Conservation (phyloP, 306 rosid species). For the Cajanus cajan region DNA sequence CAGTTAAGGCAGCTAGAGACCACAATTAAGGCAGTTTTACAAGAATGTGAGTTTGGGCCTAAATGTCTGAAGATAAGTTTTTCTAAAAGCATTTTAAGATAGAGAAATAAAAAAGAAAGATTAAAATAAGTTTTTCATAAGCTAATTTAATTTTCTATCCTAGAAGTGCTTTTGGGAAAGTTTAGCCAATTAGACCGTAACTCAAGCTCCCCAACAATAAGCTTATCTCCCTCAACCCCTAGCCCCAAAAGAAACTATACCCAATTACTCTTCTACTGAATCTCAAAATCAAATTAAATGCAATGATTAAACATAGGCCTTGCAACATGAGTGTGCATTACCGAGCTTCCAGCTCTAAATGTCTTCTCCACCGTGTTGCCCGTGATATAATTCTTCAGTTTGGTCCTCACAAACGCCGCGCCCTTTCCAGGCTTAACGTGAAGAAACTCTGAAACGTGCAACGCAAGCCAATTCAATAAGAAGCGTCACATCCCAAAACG, state of each 20-base stretch:
- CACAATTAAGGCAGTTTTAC: no score
- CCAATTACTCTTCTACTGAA: not conserved
- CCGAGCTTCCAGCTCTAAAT: slow-evolving; percentile 91
- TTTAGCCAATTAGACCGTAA: no score
- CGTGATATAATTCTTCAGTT: slow-evolving; percentile 71
- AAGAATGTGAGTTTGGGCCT: no score
- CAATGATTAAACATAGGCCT: not conserved
- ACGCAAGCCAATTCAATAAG: not conserved
- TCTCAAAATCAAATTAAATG: not conserved
- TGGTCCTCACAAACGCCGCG: slow-evolving; percentile 97
- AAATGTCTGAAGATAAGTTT: no score
- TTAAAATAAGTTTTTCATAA: no score
- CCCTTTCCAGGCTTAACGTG: slow-evolving; percentile 98
- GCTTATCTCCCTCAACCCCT: not conserved
- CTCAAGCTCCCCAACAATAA: not conserved
- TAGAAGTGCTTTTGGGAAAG: no score
- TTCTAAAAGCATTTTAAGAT: no score
- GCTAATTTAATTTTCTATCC: no score
- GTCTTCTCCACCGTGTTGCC: slow-evolving; percentile 93
- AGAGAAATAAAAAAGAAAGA: no score
- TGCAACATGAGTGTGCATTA: slow-evolving; percentile 35
- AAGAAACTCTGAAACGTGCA: slow-evolving; percentile 68
- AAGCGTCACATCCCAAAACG: not conserved
- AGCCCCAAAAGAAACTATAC: not conserved
- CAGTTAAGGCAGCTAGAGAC: no score